Base-by-base conservation (phyloP, 2,329 filamentous ascomycete genomes). In the Claviceps capensis region DNA sequence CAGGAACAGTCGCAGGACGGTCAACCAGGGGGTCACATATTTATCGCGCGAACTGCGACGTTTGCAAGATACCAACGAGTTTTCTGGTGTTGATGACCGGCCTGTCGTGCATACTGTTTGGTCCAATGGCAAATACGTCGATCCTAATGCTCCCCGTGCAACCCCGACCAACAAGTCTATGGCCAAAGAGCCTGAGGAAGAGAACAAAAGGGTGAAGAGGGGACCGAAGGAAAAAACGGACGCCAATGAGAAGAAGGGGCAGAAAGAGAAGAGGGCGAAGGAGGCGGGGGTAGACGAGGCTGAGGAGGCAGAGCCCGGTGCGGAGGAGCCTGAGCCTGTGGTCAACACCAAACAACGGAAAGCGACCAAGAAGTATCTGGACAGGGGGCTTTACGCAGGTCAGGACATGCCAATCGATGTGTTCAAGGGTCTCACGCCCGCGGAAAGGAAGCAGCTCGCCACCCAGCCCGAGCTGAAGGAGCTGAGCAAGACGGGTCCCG, bases 331-430 rank as follows among this genome's bases (percentile, higher is more conserved):
- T 46, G 52, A 46, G 17, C 34, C 68, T 23, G 59, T 65, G 6
- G 62, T 66, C 11, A 60, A 65, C 26, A 57, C 57, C 9, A 71
- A 67, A 55, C 67, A 70, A 56, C 70, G 76, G 52, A 74, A 72
- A 40, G 30, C 30, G 9, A 69, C 73, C 49, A 95, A 95, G 72
- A 82, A 82, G 58, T 97, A 86, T 78, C 73, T 94, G 51, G 74
- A 76, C 50, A 86, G 89, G 64, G 93, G 91, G 9, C 74, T 97
- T 14, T 97, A 94, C 62, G 83, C 88, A 0, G 93, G 93, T 30
- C 91, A 96, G 65, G 75, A 82, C 34, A 69, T 68, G 6, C 75
- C 77, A 0, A 57, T 62, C 6, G 74, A 79, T 52, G 62, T 71
- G 7, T 64, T 64, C 46, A 70, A 73, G 58, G 73, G 75, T 4